Conservation (phyloP, 805 yeast genomes). For the Starmera pachycereana region DNA sequence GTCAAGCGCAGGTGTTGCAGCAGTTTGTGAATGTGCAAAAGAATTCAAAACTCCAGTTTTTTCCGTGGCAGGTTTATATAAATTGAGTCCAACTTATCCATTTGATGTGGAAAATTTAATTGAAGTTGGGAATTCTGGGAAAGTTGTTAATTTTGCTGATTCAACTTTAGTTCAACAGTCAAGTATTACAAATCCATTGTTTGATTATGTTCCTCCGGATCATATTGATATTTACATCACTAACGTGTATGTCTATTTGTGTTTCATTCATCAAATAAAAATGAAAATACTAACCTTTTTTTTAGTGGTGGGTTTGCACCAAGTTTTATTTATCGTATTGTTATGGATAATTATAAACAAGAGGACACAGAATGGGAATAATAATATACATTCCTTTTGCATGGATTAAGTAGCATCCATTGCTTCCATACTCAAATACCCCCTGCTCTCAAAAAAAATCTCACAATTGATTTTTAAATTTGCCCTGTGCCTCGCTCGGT, state of each 20-base stretch:
- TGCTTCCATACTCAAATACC: background rate
- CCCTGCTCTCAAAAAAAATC: background rate
- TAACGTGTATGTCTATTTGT: slow-evolving; percentile 39
- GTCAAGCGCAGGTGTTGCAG: slow-evolving; percentile 81
- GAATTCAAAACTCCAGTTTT: slow-evolving; percentile 95
- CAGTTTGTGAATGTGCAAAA: slow-evolving; percentile 92
- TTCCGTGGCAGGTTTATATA: slow-evolving; percentile 89
- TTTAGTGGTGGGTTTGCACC: slow-evolving; percentile 84
- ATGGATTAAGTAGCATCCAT: no score
- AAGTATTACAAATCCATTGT: slow-evolving; percentile 78
- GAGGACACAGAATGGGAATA: slow-evolving; percentile 62
- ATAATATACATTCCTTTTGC: background rate
- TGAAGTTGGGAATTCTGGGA: slow-evolving; percentile 93
- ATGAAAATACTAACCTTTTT: slow-evolving; percentile 8
- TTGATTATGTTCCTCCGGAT: slow-evolving; percentile 90
- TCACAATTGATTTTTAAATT: background rate
- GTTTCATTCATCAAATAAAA: background rate
- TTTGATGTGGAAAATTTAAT: slow-evolving; percentile 71
- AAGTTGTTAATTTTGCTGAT: slow-evolving; percentile 69
- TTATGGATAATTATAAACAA: slow-evolving; percentile 83
- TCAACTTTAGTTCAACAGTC: slow-evolving; percentile 59
- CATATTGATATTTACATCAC: slow-evolving; percentile 90
- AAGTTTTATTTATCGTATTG: slow-evolving; percentile 88
- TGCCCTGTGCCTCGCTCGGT: slow-evolving; percentile 65
- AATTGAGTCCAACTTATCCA: slow-evolving; percentile 83